Percentiles rank a stretch among this genome's conserved stretches.
Conservation (phyloP, 345 rosid genomes). For the Lumnitzera littorea region DNA sequence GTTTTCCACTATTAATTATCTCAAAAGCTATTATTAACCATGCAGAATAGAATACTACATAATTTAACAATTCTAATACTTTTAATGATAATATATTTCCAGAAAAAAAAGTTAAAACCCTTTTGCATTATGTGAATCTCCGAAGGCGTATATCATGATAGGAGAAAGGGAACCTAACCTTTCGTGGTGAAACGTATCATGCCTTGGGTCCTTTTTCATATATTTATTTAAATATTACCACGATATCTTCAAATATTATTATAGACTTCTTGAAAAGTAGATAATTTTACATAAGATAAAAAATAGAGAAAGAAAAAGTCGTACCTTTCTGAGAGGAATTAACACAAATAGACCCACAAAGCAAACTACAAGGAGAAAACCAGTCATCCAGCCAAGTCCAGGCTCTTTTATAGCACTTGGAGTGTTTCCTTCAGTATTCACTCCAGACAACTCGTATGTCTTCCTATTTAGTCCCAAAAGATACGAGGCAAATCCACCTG, state of each 20-base stretch:
- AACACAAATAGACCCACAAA: constrained; percentile 89
- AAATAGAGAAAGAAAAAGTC: too few relatives aligned
- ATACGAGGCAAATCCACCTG: constrained; percentile 97
- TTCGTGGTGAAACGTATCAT: too few relatives aligned
- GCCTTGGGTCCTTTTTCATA: too few relatives aligned
- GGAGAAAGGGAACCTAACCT: too few relatives aligned
- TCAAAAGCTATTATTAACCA: too few relatives aligned
- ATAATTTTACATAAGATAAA: too few relatives aligned
- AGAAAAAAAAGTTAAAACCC: not conserved
- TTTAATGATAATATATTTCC: not conserved
- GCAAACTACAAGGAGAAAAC: constrained; percentile 73
- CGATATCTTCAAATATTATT: too few relatives aligned
- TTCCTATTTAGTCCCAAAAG: constrained; percentile 75
- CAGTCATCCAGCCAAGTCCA: constrained; percentile 91
- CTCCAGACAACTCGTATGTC: constrained; percentile 79
- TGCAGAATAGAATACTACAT: not conserved
- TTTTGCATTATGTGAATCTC: too few relatives aligned
- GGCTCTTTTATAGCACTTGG: constrained; percentile 62
- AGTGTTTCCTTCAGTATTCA: constrained; percentile 61
- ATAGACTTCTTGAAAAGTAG: too few relatives aligned
- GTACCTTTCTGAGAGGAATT: constrained; percentile 86
- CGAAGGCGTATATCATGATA: too few relatives aligned
- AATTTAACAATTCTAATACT: not conserved
- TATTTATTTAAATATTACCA: too few relatives aligned
- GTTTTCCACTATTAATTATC: too few relatives aligned